These are phyloP conservation scores for Microascus cirrosus DNA, from an alignment of 2,329 filamentous ascomycete species.

Conservation along the genomic window DNA sequence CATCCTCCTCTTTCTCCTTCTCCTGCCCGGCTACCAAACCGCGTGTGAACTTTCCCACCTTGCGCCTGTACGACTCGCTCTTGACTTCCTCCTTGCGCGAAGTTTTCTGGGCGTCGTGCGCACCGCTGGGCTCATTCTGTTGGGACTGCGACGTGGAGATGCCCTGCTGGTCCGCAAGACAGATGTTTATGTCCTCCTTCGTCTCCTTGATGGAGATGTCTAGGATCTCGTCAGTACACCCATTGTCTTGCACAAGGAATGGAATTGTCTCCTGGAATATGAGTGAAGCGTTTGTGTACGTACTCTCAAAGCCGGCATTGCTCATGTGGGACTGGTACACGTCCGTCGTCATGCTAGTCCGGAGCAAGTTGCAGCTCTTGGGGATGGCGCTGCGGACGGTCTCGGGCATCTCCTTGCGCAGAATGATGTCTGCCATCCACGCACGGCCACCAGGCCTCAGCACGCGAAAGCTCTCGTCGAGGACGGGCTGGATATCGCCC, in stretches of 20 bases:
- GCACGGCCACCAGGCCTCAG: constrained; percentile 1
- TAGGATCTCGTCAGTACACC: not conserved
- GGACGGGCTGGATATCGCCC: not conserved
- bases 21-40: not conserved
- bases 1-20: constrained; percentile 1
- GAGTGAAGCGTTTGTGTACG: not conserved
- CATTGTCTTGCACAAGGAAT: not conserved
- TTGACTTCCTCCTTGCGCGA: not conserved
- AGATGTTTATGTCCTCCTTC: not conserved
- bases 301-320: not conserved
- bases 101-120: not conserved
- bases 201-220: constrained; percentile 2
- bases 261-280: not conserved
- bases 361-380: not conserved
- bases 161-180: not conserved
- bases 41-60: constrained; percentile 2
- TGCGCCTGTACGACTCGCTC: not conserved
- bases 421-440: not conserved
- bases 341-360: not conserved
- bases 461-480: not conserved
- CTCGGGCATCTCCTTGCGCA: constrained; percentile 1
- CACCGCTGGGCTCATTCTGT: not conserved
- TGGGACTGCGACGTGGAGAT: not conserved
- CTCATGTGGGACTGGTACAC: not conserved
- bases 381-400: not conserved